Percentiles rank a stretch among this genome's conserved stretches.
These are phyloP conservation scores for Leccinellum luteum DNA, from an alignment of 768 basidiomycete species.

Conservation along the genomic window DNA sequence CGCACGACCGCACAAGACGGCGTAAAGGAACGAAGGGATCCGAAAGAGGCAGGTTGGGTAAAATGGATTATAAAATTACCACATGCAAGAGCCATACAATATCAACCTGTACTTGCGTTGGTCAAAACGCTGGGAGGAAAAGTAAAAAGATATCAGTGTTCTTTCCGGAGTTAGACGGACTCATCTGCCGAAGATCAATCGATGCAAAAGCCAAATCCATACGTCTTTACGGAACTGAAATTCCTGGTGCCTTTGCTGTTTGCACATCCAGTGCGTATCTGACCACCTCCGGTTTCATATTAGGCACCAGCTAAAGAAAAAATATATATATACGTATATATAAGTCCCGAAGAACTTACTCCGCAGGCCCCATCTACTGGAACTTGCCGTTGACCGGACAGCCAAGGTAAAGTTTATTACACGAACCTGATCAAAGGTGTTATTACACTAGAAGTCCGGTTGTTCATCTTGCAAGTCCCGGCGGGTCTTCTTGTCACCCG, in stretches of 20 bases:
- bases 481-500: slow-evolving; percentile 28
- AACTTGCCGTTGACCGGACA: slow-evolving; percentile 27
- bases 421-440: slow-evolving; percentile 26
- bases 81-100: slow-evolving; percentile 18
- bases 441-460: slow-evolving; percentile 26
- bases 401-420: slow-evolving; percentile 31
- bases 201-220: slow-evolving; percentile 33
- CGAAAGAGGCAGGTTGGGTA: slow-evolving; percentile 17
- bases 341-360: slow-evolving; percentile 17
- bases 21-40: neutral
- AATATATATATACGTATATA: slow-evolving; percentile 8
- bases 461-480: slow-evolving; percentile 24
- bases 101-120: slow-evolving; percentile 5
- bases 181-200: slow-evolving; percentile 30
- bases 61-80: slow-evolving; percentile 6
- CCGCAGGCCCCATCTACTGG: slow-evolving; percentile 25
- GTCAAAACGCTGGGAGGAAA: slow-evolving; percentile 7
- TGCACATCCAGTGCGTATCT: slow-evolving; percentile 9
- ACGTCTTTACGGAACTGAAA: slow-evolving; percentile 31
- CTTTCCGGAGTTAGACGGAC: slow-evolving; percentile 33
- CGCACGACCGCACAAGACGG: slow-evolving; percentile 1
- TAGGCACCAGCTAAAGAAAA: neutral
- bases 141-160: slow-evolving; percentile 14
- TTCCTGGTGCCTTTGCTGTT: slow-evolving; percentile 23
- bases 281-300: slow-evolving; percentile 5